Percentiles rank a stretch among this genome's conserved stretches.
These are phyloP conservation scores for Coemansia erecta DNA, from an alignment of 192 early-diverging fungal genomes.

Conservation along the genomic window DNA sequence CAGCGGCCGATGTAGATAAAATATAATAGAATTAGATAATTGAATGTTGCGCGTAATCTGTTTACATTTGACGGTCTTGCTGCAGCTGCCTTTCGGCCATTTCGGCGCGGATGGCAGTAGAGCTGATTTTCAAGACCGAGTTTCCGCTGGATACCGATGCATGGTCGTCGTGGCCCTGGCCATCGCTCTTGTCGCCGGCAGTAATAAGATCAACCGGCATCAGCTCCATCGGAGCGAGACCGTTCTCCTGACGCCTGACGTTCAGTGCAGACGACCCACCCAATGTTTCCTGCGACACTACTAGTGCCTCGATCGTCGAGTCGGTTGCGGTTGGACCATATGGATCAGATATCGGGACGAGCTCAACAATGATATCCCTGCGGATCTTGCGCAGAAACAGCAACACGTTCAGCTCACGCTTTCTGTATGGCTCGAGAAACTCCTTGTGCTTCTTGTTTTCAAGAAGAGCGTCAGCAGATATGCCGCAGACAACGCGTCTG, in stretches of 20 bases:
- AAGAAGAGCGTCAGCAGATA: constrained; percentile 66
- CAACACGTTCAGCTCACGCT: constrained; percentile 59
- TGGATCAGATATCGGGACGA: constrained; percentile 74
- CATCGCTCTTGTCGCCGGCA: constrained; percentile 21
- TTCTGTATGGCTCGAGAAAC: constrained; percentile 64
- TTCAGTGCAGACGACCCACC: constrained; percentile 79
- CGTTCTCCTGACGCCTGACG: constrained; percentile 59
- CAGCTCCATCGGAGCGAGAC: constrained; percentile 59
- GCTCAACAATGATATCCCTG: constrained; percentile 46
- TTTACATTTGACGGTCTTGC: background rate
- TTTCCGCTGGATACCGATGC: constrained; percentile 36
- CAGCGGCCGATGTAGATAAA: background rate
- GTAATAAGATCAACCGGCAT: constrained; percentile 67
- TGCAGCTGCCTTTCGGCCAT: constrained; percentile 31
- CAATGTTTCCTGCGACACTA: constrained; percentile 80
- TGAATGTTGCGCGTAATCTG: background rate
- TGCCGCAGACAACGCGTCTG: constrained; percentile 69
- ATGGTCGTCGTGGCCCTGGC: constrained; percentile 18
- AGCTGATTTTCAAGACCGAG: constrained; percentile 72
- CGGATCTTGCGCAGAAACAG: constrained; percentile 60
- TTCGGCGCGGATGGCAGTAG: constrained; percentile 65
- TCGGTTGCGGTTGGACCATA: constrained; percentile 85
- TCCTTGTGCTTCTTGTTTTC: constrained; percentile 68
- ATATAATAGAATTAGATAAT: background rate
- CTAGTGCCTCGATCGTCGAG: constrained; percentile 70